Percentiles rank a stretch among this genome's conserved stretches.
phyloP scores from a whole-genome alignment of 805 yeast genomes.

The Lipomyces mesembrius region DNA sequence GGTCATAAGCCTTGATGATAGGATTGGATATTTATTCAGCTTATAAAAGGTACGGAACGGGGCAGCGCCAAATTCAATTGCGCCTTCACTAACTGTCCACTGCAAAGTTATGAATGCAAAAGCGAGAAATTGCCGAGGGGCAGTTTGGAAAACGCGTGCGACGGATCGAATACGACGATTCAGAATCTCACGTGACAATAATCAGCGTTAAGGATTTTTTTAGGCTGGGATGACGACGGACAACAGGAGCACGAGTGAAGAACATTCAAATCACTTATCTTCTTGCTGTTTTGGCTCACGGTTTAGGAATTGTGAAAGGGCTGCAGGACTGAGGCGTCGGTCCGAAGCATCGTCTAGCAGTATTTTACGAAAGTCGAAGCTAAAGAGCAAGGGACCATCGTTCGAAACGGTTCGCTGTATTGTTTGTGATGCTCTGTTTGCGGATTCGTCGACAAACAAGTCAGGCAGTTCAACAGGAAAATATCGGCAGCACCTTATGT shows the following conservation, averaged over 20 bases:
- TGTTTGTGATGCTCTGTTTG: no score
- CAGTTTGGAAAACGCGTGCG: neutral
- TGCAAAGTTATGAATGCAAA: neutral
- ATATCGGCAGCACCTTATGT: no score
- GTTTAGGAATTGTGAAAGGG: constrained; percentile 6
- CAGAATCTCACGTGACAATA: neutral
- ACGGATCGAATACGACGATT: neutral
- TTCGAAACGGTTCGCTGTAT: no score
- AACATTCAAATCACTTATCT: neutral
- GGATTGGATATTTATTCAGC: neutral
- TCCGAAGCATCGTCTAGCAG: no score
- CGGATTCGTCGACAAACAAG: no score
- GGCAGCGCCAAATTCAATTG: neutral
- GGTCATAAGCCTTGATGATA: neutral
- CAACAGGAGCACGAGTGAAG: neutral
- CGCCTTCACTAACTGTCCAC: neutral
- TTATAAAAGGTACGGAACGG: neutral
- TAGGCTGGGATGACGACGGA: neutral
- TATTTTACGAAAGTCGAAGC: no score
- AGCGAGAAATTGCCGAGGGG: neutral
- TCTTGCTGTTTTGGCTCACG: neutral
- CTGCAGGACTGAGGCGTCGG: neutral
- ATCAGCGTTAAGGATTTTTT: neutral
- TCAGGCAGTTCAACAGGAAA: no score
- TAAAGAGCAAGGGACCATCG: no score